phyloP scores from a whole-genome alignment of 257 asterid species.

The Scutellaria minor region DNA sequence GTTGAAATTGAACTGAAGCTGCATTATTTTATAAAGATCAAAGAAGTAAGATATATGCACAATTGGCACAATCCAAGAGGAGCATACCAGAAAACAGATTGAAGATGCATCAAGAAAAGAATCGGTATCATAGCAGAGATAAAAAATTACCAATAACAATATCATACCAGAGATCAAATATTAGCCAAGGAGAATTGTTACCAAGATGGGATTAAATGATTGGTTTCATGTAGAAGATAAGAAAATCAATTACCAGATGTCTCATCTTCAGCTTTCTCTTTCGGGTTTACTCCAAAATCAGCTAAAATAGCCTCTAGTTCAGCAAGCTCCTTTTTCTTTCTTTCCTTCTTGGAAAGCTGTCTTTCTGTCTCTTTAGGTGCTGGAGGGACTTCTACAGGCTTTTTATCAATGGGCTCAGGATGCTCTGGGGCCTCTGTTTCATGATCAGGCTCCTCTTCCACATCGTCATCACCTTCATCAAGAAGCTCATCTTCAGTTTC shows the following conservation, averaged over 20 bases:
- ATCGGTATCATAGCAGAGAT: not conserved
- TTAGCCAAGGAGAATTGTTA: too few species aligned
- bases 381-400: slow-evolving; percentile 54
- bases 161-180: not conserved
- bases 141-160: not conserved
- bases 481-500: slow-evolving; percentile 74
- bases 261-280: slow-evolving; percentile 61
- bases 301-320: slow-evolving; percentile 94
- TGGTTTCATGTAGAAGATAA: slow-evolving; percentile 6
- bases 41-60: not conserved
- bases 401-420: slow-evolving; percentile 48
- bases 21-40: slow-evolving; percentile 3
- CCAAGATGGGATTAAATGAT: not conserved
- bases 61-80: not conserved
- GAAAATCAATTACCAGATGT: slow-evolving; percentile 55
- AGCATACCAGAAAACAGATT: not conserved
- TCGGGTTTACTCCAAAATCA: slow-evolving; percentile 69
- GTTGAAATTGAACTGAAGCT: not conserved
- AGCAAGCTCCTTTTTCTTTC: slow-evolving; percentile 94
- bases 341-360: slow-evolving; percentile 94
- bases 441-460: slow-evolving; percentile 73
- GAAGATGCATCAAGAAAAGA: not conserved
- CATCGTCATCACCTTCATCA: slow-evolving; percentile 69
- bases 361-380: slow-evolving; percentile 84
- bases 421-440: slow-evolving; percentile 64